Evolutionary conservation across 176 grass and related monocot genomes (phyloP).

Genomic region (Oryza meyeriana): DNA sequence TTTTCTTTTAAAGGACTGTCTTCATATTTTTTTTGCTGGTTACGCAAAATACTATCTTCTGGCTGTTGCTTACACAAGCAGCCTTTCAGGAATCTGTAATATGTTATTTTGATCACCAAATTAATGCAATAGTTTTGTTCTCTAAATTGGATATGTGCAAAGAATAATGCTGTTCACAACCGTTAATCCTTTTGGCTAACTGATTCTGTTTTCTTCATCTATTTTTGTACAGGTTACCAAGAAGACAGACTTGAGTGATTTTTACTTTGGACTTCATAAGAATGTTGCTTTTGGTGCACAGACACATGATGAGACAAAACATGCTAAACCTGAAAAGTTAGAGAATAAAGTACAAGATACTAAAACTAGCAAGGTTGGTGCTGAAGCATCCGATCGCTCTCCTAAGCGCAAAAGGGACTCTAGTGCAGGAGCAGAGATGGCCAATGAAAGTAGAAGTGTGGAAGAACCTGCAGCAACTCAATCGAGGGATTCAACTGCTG

Average conservation of each 20-base stretch:
- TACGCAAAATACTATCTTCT: background rate
- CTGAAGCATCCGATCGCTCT: constrained; percentile 33
- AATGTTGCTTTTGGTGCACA: constrained; percentile 89
- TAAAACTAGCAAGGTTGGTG: constrained; percentile 25
- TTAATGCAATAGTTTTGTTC: background rate
- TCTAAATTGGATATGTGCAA: constrained; percentile 5
- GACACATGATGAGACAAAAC: constrained; percentile 22
- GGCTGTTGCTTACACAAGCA: background rate
- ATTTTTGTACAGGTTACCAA: constrained; percentile 71
- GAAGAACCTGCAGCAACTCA: constrained; percentile 21
- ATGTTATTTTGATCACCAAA: background rate
- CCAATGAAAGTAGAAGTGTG: constrained; percentile 10
- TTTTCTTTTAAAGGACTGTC: background rate
- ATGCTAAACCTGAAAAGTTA: constrained; percentile 29
- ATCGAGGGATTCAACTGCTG: constrained; percentile 15
- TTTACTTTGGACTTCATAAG: constrained; percentile 82
- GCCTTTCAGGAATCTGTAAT: background rate
- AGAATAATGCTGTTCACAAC: background rate
- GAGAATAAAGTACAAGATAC: constrained; percentile 33
- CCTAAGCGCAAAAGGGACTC: constrained; percentile 43
- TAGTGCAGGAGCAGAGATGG: constrained; percentile 33
- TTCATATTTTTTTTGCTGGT: constrained; percentile 10
- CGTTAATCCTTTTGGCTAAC: background rate
- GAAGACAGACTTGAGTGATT: constrained; percentile 94
- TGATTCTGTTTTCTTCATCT: constrained; percentile 21